Percentiles rank a stretch among this genome's conserved stretches.
phyloP scores from a whole-genome alignment of 495 filamentous ascomycete species.

The Lindgomyces ingoldianus region DNA sequence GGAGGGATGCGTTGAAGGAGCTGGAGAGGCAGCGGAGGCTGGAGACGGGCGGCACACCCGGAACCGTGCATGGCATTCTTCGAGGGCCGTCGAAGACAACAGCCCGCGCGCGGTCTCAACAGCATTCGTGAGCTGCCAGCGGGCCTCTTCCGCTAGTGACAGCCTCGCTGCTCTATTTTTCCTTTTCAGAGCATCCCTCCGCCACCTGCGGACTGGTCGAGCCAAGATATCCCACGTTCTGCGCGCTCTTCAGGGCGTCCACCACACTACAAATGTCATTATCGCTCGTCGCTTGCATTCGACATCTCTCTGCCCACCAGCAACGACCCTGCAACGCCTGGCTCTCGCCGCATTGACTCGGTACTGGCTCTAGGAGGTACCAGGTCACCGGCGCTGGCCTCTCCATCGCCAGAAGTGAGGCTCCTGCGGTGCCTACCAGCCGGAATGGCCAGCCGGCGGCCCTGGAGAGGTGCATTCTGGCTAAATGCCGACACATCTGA shows the following conservation, averaged over 20 bases:
- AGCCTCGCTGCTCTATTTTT: neutral
- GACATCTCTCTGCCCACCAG: neutral
- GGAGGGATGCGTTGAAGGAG: too few relatives aligned
- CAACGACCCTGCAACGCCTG: slow-evolving; percentile 15
- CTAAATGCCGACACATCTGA: slow-evolving; percentile 27
- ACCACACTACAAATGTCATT: too few relatives aligned
- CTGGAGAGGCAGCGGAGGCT: too few relatives aligned
- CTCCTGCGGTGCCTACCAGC: too few relatives aligned
- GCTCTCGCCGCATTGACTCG: slow-evolving; percentile 12
- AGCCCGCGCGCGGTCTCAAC: neutral
- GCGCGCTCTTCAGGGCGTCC: neutral
- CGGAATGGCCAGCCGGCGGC: neutral
- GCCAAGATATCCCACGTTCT: slow-evolving; percentile 26
- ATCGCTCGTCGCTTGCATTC: neutral
- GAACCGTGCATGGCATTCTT: neutral
- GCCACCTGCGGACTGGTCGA: neutral
- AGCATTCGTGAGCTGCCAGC: too few relatives aligned
- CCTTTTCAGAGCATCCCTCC: neutral
- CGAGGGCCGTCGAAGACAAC: neutral
- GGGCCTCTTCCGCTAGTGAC: neutral
- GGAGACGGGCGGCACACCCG: too few relatives aligned
- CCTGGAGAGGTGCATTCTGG: slow-evolving; percentile 16
- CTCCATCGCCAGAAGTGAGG: slow-evolving; percentile 14
- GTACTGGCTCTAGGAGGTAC: slow-evolving; percentile 24
- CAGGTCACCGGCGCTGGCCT: slow-evolving; percentile 25